Percentiles rank a stretch among this genome's conserved stretches.
These are phyloP conservation scores for Acaromyces ingoldii DNA, from an alignment of 1,284 basidiomycete species.

Conservation along the genomic window DNA sequence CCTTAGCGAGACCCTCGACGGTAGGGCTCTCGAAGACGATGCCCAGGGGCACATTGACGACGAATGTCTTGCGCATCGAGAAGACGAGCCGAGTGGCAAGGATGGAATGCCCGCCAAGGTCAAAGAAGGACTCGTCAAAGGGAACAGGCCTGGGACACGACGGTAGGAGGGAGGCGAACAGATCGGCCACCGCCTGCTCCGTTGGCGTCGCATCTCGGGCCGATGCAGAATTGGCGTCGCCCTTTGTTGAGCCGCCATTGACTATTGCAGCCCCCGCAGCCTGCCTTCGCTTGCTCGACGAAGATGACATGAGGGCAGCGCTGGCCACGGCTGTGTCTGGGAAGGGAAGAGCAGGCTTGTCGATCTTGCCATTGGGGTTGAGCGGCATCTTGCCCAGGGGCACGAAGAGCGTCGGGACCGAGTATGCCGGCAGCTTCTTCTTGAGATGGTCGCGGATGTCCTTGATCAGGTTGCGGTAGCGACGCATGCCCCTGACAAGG, in stretches of 20 bases:
- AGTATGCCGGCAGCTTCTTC: constrained; percentile 80
- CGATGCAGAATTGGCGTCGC: constrained; percentile 20
- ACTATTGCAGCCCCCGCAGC: constrained; percentile 37
- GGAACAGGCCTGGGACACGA: constrained; percentile 73
- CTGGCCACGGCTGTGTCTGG: constrained; percentile 80
- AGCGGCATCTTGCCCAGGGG: constrained; percentile 92
- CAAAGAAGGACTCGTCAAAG: constrained; percentile 93
- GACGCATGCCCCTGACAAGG: constrained; percentile 41
- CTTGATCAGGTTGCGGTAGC: constrained; percentile 72
- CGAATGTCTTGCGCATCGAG: constrained; percentile 87
- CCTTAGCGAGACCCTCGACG: constrained; percentile 70
- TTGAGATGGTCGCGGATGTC: constrained; percentile 86
- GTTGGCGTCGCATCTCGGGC: constrained; percentile 58
- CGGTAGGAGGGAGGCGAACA: constrained; percentile 78
- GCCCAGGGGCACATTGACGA: constrained; percentile 84
- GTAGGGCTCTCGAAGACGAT: constrained; percentile 91
- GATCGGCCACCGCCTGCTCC: constrained; percentile 69
- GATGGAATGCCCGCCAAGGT: constrained; percentile 97
- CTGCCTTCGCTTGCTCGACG: constrained; percentile 46
- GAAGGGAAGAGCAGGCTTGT: constrained; percentile 97
- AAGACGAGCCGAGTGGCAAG: constrained; percentile 95
- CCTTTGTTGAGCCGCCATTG: constrained; percentile 13
- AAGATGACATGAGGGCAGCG: constrained; percentile 25
- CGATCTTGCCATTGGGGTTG: constrained; percentile 98
- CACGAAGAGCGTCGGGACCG: constrained; percentile 59